phyloP scores from a whole-genome alignment of 768 basidiomycete species.

The Calocera viscosa region DNA sequence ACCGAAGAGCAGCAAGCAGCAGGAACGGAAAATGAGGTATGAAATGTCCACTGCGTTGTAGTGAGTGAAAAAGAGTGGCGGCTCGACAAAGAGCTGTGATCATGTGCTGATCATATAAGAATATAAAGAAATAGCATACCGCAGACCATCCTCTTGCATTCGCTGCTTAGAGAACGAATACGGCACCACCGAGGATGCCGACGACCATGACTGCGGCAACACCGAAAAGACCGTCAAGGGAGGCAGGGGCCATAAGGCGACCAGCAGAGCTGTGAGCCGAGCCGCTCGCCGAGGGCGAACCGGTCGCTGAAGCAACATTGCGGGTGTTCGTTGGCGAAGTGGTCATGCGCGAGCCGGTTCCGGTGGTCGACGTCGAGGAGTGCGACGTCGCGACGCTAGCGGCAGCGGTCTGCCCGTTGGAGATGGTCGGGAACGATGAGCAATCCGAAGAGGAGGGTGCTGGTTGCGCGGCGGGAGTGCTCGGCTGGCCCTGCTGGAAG shows the following conservation, averaged over 20 bases:
- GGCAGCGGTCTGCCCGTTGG: conserved; percentile 10
- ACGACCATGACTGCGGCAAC: neutral
- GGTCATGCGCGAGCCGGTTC: neutral
- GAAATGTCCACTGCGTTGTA: neutral
- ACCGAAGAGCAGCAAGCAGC: neutral
- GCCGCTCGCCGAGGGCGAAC: neutral
- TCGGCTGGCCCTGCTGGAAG: conserved; percentile 49
- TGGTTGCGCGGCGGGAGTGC: conserved; percentile 45
- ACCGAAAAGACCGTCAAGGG: neutral
- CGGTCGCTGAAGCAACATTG: neutral
- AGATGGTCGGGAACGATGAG: conserved; percentile 16
- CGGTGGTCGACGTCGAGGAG: neutral
- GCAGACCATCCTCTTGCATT: neutral
- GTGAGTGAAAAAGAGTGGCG: conserved; percentile 6
- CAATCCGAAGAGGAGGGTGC: conserved; percentile 21
- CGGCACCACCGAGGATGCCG: neutral
- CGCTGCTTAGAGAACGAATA: neutral
- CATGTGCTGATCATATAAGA: neutral
- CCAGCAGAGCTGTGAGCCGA: neutral
- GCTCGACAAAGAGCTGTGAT: conserved; percentile 7
- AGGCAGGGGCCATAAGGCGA: neutral
- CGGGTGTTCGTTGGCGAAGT: neutral
- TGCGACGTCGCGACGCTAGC: neutral
- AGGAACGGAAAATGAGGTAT: neutral
- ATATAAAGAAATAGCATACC: neutral